Evolutionary conservation across 306 rosid genomes (phyloP), one percentile per base, ranked within the genome.

Genomic region (Dryas octopetala): DNA sequence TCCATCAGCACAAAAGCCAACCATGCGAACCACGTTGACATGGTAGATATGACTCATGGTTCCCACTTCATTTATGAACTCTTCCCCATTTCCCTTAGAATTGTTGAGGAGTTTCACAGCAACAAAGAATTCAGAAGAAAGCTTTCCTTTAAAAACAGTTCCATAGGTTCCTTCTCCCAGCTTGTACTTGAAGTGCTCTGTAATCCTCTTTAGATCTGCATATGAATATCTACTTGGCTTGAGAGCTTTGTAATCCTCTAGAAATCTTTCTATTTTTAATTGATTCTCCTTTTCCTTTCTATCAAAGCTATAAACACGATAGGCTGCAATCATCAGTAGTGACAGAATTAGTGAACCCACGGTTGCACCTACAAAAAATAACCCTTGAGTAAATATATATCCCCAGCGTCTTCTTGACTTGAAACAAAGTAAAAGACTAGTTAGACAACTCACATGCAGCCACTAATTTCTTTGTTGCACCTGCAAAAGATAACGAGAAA

Each of bases 151-250:
- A 44, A 57, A 85, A 12, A 85, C 84, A 6, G 73, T 61, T 51
- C 89, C 89, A 26, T 67, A 72, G n/a, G 83, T 68, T 71, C 81
- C 81, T 54, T 84, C 4, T 2, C 85, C 88, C 40, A 84, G 60
- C 63, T 71, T 78, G 26, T 82, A 54, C n/a, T 5, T 10, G n/a
- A 85, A 82, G 5, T 76, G 59, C 10, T 76, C 64, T 19, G 86
- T 82, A 48, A 85, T 85, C 75, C 81, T 66, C 48, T 78, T 81
- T 13, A 84, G 74, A 66, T 80, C 83, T 11, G 32, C 53, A 45
- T 82, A 85, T 2, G 89, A 80, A 67, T 80, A 85, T 55, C 85
- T 74, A 0, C 83, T 74, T 16, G 87, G 86, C 48, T 77, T 85
- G 38, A 74, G 82, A 71, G 80, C 74, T 63, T 41, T 74, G 6